These are phyloP conservation scores for Plasmodium gallinaceum DNA, from an alignment of 169 alveolate genomes.

Conservation along the genomic window DNA sequence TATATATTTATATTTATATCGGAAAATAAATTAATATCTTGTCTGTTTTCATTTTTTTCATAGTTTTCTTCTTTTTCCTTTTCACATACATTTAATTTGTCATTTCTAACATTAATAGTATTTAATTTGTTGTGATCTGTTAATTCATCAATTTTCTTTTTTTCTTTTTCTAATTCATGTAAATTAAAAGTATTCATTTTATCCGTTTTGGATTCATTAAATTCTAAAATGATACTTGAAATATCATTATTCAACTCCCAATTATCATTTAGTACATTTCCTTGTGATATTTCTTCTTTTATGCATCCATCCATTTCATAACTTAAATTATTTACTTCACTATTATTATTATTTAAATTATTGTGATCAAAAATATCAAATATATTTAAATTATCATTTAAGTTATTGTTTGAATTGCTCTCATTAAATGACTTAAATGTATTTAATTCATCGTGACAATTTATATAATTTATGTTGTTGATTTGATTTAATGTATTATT, in stretches of 20 bases:
- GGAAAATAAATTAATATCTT: neutral
- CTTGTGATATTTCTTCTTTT: constrained; percentile 42
- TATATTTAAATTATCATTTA: neutral
- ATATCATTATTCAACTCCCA: constrained; percentile 56
- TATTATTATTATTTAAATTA: neutral
- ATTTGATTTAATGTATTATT: too few species aligned
- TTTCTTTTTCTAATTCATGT: neutral
- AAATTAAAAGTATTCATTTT: constrained; percentile 1
- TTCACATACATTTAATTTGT: constrained; percentile 12
- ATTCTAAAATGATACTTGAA: constrained; percentile 11
- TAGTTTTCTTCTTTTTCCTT: constrained; percentile 14
- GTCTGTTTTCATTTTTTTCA: neutral
- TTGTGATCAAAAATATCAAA: constrained; percentile 5
- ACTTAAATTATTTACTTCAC: neutral
- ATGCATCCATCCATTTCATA: constrained; percentile 10
- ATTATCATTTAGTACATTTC: constrained; percentile 7
- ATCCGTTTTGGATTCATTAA: neutral
- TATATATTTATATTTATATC: constrained; percentile 62
- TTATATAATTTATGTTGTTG: too few species aligned
- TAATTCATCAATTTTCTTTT: neutral
- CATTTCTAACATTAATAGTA: neutral
- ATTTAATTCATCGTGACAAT: neutral
- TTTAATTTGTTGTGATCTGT: neutral
- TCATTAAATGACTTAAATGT: neutral
- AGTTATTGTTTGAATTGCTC: neutral